Conservation (phyloP, 1,284 basidiomycete species). For the Phylloboletellus chloephorus region DNA sequence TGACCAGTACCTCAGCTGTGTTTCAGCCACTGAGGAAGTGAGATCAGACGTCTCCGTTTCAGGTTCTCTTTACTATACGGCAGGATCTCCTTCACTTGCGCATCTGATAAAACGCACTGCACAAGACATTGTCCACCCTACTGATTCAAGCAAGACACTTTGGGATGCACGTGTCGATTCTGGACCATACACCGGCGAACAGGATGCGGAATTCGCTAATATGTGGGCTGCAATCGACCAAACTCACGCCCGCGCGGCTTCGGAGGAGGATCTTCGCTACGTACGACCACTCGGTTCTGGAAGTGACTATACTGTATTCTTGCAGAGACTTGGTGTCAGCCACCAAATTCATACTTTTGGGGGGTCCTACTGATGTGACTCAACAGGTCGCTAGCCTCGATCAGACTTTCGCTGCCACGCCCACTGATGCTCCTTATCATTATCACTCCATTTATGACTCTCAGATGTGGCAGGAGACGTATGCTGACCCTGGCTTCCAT, state of each 20-base stretch:
- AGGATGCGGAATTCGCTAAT: slow-evolving; percentile 31
- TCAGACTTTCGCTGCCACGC: slow-evolving; percentile 34
- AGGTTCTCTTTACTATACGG: slow-evolving; percentile 58
- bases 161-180: slow-evolving; percentile 62
- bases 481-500: slow-evolving; percentile 72
- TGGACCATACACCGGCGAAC: slow-evolving; percentile 44
- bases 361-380: slow-evolving; percentile 2
- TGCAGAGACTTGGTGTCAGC: slow-evolving; percentile 50
- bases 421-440: slow-evolving; percentile 66
- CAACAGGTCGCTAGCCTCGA: slow-evolving; percentile 45
- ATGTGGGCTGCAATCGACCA: slow-evolving; percentile 27
- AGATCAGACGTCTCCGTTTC: slow-evolving; percentile 54
- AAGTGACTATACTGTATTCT: slow-evolving; percentile 79
- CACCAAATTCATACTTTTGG: slow-evolving; percentile 16
- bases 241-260: slow-evolving; percentile 18
- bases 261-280: slow-evolving; percentile 19
- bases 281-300: slow-evolving; percentile 48
- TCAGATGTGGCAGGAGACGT: slow-evolving; percentile 69
- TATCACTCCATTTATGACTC: slow-evolving; percentile 84
- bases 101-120: slow-evolving; percentile 68
- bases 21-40: slow-evolving; percentile 10
- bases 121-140: slow-evolving; percentile 64
- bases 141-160: slow-evolving; percentile 44
- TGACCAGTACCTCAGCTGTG: background rate
- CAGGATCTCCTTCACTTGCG: slow-evolving; percentile 73